Evolutionary conservation across 495 filamentous ascomycete genomes (phyloP).

Genomic region (Rhizodiscina lignyota): DNA sequence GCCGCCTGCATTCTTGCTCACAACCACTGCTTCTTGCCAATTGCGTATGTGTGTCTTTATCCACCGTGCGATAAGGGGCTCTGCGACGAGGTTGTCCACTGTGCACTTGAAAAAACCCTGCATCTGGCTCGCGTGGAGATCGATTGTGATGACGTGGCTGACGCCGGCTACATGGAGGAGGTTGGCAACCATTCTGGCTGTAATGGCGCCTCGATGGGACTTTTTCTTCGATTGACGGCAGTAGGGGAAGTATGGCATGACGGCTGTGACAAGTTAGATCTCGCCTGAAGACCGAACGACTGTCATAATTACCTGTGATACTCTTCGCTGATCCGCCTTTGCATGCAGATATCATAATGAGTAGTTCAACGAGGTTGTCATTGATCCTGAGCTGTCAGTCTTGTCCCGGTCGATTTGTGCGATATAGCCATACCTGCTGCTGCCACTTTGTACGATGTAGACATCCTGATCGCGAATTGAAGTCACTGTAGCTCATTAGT

Average conservation of each 20-base stretch:
- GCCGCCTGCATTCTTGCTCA: constrained; percentile 94
- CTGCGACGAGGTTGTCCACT: constrained; percentile 92
- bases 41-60: constrained; percentile 70
- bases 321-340: constrained; percentile 95
- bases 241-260: constrained; percentile 97
- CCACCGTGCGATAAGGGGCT: constrained; percentile 92
- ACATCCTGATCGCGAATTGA: constrained; percentile 97
- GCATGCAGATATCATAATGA: constrained; percentile 97
- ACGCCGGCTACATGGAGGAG: constrained; percentile 83
- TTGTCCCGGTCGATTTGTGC: no score
- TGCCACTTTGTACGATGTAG: constrained; percentile 96
- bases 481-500: constrained; percentile 25
- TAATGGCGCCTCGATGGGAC: constrained; percentile 89
- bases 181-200: constrained; percentile 92
- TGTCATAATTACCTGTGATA: constrained; percentile 60
- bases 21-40: constrained; percentile 86
- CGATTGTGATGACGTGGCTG: constrained; percentile 93
- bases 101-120: constrained; percentile 98
- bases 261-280: constrained; percentile 37
- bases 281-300: background rate
- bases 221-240: constrained; percentile 99
- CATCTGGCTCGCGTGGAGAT: constrained; percentile 85
- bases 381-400: constrained; percentile 43
- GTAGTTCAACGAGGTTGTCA: constrained; percentile 94
- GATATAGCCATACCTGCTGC: constrained; percentile 54